phyloP scores from a whole-genome alignment of 306 rosid genomes.

The Rosa chinensis region DNA sequence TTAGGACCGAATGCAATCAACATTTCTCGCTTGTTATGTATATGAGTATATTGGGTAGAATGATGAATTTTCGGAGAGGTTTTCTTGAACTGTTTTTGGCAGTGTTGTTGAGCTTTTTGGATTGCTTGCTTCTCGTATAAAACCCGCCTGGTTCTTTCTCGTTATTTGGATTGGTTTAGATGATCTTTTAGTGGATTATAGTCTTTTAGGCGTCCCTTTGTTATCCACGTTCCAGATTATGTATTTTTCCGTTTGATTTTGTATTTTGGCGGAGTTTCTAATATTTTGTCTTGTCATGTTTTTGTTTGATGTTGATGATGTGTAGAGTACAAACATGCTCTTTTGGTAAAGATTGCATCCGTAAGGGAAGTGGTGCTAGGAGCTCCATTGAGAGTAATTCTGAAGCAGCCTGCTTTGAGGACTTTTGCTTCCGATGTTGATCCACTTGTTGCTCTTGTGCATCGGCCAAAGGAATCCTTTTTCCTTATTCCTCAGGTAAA shows the following conservation, averaged over 20 bases:
- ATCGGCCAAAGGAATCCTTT: conserved; percentile 84
- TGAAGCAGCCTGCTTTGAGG: conserved; percentile 66
- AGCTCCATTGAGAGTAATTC: conserved; percentile 79
- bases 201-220: neutral
- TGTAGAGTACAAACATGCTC: conserved; percentile 68
- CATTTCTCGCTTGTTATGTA: neutral
- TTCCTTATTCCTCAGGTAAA: conserved; percentile 78
- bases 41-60: neutral
- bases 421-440: conserved; percentile 48
- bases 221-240: neutral
- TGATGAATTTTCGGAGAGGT: neutral
- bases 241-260: neutral
- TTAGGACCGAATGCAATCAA: neutral
- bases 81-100: neutral
- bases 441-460: conserved; percentile 78
- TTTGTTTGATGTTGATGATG: conserved; percentile 29
- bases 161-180: neutral
- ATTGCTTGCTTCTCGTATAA: neutral
- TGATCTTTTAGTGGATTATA: neutral
- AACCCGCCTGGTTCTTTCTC: neutral
- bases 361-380: conserved; percentile 93
- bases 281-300: conserved; percentile 22
- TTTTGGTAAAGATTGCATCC: conserved; percentile 87
- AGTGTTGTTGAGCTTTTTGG: neutral
- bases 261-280: conserved; percentile 3